Evolutionary conservation across 2,329 filamentous ascomycete species (phyloP), one percentile per base, ranked within the genome.

Genomic region (Laburnicola sp.): DNA sequence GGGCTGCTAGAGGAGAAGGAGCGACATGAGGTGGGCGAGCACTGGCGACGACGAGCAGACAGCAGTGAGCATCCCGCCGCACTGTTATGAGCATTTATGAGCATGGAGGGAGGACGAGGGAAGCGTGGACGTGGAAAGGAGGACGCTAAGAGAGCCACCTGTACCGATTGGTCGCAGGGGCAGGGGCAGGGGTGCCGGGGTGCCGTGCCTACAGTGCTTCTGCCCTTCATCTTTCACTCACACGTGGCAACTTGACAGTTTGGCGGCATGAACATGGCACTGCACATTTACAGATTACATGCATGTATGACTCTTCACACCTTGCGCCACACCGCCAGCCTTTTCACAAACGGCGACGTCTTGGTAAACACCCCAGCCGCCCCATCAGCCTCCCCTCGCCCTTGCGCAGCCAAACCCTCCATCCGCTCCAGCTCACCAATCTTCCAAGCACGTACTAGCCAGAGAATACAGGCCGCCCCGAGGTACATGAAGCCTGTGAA

Each of bases 401-500:
- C 64, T 25, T 62, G 60, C 27, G 64, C 70, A 16, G 16, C 16
- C 16, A 16, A 16, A 16, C 16, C 16, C 25, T 70, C 74, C 32
- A 69, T 56, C 47, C 71, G 68, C 49, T 82, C 77, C 32, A 81
- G 53, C 53, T 83, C 78, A 1, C 75, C 77, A 60, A 86, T 79
- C 71, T 85, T 86, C 84, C 83, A 86, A 0, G 78, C 78, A 49
- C 83, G 69, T 42, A 86, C 65, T n/a, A 82, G 62, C 71, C 79
- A 79, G 61, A 84, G 61, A 51, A 78, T 80, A 0, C 74, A 48
- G 2, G 83, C 78, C 2, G 78, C 83, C 0, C 71, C 79, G n/a
- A 86, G 65, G 64, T 85, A 86, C 80, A 85, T 84, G 63, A 80
- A 80, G 0, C 82, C 84, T 0, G 80, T 77, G 60, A 84, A 86